Conservation (phyloP, 2,329 filamentous ascomycete genomes). For the Colletotrichum sidae region DNA sequence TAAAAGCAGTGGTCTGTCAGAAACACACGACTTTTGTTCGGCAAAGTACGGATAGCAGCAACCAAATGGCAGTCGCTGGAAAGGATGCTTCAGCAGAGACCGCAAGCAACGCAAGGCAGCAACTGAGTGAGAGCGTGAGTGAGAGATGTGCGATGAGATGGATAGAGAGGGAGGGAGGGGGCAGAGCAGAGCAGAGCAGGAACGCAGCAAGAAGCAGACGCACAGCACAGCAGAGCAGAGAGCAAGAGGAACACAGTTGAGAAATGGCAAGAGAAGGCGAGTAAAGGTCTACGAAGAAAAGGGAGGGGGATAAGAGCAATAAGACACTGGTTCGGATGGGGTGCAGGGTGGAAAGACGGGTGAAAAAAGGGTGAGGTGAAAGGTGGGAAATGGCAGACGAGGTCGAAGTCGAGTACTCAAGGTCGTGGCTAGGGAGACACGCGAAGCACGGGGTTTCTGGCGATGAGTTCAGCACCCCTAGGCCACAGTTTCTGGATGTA, state of each 20-base stretch:
- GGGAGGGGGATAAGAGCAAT: conserved; percentile 31
- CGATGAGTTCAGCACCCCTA: conserved; percentile 14
- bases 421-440: conserved; percentile 38
- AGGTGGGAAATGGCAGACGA: conserved; percentile 42
- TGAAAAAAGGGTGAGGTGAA: conserved; percentile 44
- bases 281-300: conserved; percentile 37
- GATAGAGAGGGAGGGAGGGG: too few species aligned
- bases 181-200: too few species aligned
- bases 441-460: conserved; percentile 37
- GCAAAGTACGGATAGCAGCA: conserved; percentile 7
- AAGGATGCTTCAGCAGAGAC: conserved; percentile 36
- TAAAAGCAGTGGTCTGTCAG: conserved; percentile 16
- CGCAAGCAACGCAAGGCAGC: conserved; percentile 26
- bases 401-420: conserved; percentile 39
- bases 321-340: not conserved
- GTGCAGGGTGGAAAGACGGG: conserved; percentile 43
- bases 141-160: too few species aligned
- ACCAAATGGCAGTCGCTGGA: conserved; percentile 36
- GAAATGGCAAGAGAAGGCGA: conserved; percentile 43
- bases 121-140: too few species aligned
- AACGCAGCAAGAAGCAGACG: conserved; percentile 10
- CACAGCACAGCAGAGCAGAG: conserved; percentile 28
- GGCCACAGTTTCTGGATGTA: not conserved
- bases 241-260: conserved; percentile 41
- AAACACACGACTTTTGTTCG: conserved; percentile 29